Percentiles rank a stretch among this genome's conserved stretches.
phyloP scores from a whole-genome alignment of 257 asterid genomes.

The Solanum etuberosum region DNA sequence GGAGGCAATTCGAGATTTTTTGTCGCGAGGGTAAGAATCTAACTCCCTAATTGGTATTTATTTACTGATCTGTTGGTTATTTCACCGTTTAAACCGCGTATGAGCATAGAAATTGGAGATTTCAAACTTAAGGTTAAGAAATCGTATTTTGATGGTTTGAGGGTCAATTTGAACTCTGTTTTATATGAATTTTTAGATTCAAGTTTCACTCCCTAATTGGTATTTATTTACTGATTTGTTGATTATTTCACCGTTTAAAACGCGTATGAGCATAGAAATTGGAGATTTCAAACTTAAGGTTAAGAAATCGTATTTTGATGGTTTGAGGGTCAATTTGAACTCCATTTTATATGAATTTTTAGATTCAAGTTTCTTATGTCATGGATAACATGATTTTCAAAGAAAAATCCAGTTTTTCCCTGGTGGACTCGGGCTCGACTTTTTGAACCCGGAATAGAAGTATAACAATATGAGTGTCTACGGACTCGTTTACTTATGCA shows the following conservation, averaged over 20 bases:
- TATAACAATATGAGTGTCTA: neutral
- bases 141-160: neutral
- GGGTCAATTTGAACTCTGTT: neutral
- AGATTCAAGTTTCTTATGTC: neutral
- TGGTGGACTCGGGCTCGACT: neutral
- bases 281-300: neutral
- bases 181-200: neutral
- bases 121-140: neutral
- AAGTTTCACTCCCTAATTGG: neutral
- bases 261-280: neutral
- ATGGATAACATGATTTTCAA: neutral
- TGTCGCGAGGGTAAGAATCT: neutral
- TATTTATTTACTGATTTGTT: neutral
- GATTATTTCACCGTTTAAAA: neutral
- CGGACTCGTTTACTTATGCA: neutral
- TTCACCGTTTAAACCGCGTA: neutral
- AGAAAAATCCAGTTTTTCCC: neutral
- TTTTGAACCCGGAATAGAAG: neutral
- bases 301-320: neutral
- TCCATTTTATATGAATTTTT: neutral
- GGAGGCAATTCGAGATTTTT: neutral
- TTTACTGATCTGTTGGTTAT: neutral
- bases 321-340: neutral
- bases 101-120: neutral
- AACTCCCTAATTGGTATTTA: neutral